These are phyloP conservation scores for Pseudocercospora eumusae DNA, from an alignment of 2,329 filamentous ascomycete genomes.

Conservation along the genomic window DNA sequence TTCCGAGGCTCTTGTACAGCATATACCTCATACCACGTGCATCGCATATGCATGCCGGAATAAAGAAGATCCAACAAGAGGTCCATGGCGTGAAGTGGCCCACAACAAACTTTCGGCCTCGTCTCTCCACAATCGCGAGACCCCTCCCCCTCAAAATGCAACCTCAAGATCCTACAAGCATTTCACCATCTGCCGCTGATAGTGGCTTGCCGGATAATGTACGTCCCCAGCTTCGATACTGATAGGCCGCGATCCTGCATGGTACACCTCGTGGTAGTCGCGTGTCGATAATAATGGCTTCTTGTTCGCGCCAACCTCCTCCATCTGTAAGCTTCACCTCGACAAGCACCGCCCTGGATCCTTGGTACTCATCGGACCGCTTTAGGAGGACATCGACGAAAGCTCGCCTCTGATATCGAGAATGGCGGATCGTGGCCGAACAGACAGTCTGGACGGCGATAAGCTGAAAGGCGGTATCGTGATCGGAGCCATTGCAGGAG, in stretches of 20 bases:
- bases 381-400: not conserved
- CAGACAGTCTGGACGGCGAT: slow-evolving; percentile 9
- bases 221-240: not conserved
- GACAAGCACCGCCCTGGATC: not conserved
- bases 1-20: not conserved
- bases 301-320: slow-evolving; percentile 1
- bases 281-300: not conserved
- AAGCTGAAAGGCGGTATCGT: slow-evolving; percentile 31
- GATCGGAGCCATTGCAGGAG: slow-evolving; percentile 34
- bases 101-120: slow-evolving; percentile 3
- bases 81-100: not conserved
- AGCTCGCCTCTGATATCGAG: slow-evolving; percentile 4
- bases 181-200: slow-evolving; percentile 7
- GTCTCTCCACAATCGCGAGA: not conserved
- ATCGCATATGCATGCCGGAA: not conserved
- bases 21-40: not conserved
- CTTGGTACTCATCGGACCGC: not conserved
- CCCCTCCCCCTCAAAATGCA: not conserved
- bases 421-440: slow-evolving; percentile 6
- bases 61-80: not conserved
- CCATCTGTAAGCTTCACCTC: slow-evolving; percentile 2
- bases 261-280: slow-evolving; percentile 8
- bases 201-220: slow-evolving; percentile 12
- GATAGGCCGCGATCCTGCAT: slow-evolving; percentile 11
- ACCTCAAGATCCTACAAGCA: slow-evolving; percentile 7